Evolutionary conservation across 768 basidiomycete genomes (phyloP), one percentile per base, ranked within the genome.

Genomic region (Macrolepiota albuminosa): DNA sequence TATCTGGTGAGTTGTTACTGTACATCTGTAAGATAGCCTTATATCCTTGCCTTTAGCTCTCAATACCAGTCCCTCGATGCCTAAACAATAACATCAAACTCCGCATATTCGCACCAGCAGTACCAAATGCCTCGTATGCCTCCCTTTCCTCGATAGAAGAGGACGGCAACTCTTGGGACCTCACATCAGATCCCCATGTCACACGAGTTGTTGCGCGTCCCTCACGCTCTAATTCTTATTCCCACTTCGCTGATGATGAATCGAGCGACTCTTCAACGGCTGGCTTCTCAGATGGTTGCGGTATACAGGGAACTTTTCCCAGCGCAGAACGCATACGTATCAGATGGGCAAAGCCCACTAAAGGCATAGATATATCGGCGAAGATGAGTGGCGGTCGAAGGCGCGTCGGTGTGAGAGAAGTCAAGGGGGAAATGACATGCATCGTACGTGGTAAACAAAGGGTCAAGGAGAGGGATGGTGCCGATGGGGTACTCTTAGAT

Each of bases 211-310:
- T 76, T 6, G 68, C 74, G 33, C 81, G 83, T 31, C 71, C 77
- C 18, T 79, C 82, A 13, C 82, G 87, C 37, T 72, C 82, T 1
- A 79, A 79, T 54, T 87, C 88, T 6, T 86, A 86, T 65, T 84
- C 78, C 45, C 80, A 88, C 66, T 85, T 91, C 67, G 90, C 90
- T 0, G 90, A 93, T 63, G 91, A 91, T 64, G 90, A 93, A 67
- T 88, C 88, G 3, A 88, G 87, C 43, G 90, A 91, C 67, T 87
- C 88, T 1, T 86, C 70, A 39, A 80, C 70, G 36, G 75, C 77
- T 8, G 81, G 81, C 2, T 78, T 83, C 60, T 73, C 83, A 18
- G 85, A 87, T 46, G 85, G 82, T 1, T 86, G 83, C 59, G 80
- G 83, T 18, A 80, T 91, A n/a, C 85, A 86, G 68, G 90, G 90